These are phyloP conservation scores for Pochonia chlamydosporia DNA, from an alignment of 2,329 filamentous ascomycete genomes.

Conservation along the genomic window DNA sequence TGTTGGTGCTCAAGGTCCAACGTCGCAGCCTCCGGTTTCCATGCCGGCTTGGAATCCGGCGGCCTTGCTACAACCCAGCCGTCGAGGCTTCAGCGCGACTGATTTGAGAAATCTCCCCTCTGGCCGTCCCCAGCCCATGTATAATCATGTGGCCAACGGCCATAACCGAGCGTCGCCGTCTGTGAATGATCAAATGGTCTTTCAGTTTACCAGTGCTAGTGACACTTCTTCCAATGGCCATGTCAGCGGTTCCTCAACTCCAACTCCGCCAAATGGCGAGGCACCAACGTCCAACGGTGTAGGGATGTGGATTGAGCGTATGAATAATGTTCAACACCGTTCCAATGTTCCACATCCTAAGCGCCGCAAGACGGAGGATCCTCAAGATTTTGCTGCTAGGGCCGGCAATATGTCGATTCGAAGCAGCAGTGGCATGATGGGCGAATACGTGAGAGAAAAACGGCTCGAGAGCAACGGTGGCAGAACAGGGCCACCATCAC, in stretches of 20 bases:
- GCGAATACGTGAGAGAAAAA: constrained; percentile 60
- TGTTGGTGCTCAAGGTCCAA: constrained; percentile 19
- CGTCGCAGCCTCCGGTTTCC: constrained; percentile 19
- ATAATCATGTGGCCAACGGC: constrained; percentile 1
- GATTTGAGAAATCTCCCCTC: constrained; percentile 19
- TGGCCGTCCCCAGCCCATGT: constrained; percentile 13
- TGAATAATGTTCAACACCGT: constrained; percentile 70
- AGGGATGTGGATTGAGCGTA: constrained; percentile 62
- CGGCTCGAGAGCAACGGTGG: constrained; percentile 35
- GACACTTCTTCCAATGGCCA: constrained; percentile 26
- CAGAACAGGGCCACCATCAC: constrained; percentile 22
- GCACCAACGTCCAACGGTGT: constrained; percentile 33
- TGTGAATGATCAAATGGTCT: constrained; percentile 25
- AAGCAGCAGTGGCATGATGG: constrained; percentile 51
- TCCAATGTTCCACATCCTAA: constrained; percentile 54
- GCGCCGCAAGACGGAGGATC: constrained; percentile 52
- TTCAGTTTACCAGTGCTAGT: constrained; percentile 36
- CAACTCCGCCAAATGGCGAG: constrained; percentile 21
- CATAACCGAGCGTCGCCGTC: constrained; percentile 13
- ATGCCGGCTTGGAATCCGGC: constrained; percentile 35
- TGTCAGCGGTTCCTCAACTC: constrained; percentile 27
- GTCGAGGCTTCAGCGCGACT: constrained; percentile 21
- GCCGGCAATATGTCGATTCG: constrained; percentile 20
- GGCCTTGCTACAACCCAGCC: constrained; percentile 32
- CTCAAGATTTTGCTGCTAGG: constrained; percentile 35